Evolutionary conservation across 2,329 filamentous ascomycete genomes (phyloP).

Genomic region (Fusarium sp.): DNA sequence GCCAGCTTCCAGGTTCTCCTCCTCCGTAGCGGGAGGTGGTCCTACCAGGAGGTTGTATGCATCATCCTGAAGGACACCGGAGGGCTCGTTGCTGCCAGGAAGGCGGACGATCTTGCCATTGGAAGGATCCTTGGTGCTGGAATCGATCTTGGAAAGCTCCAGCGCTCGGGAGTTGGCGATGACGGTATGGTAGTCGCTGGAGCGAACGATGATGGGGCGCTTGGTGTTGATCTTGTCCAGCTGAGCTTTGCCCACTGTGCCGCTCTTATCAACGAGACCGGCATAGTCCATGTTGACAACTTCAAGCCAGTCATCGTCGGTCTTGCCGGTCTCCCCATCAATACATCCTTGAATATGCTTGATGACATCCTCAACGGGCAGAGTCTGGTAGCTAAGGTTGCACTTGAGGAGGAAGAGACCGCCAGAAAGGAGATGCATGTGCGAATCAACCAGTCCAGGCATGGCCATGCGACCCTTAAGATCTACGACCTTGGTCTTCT

Average conservation of each 20-base stretch:
- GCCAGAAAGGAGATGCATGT: slow-evolving; percentile 44
- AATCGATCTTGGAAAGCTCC: slow-evolving; percentile 38
- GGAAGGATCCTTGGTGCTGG: slow-evolving; percentile 32
- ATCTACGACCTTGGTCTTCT: slow-evolving; percentile 40
- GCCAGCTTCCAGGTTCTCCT: slow-evolving; percentile 37
- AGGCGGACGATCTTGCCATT: slow-evolving; percentile 42
- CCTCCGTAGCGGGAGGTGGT: slow-evolving; percentile 27
- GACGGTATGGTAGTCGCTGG: slow-evolving; percentile 42
- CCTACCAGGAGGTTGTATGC: slow-evolving; percentile 35
- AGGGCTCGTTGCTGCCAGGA: slow-evolving; percentile 42
- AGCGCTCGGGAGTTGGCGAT: slow-evolving; percentile 42
- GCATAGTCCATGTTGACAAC: slow-evolving; percentile 44
- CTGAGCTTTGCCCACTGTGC: slow-evolving; percentile 34
- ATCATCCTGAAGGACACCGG: slow-evolving; percentile 41
- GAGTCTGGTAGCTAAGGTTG: slow-evolving; percentile 44
- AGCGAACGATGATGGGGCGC: slow-evolving; percentile 39
- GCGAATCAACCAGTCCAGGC: slow-evolving; percentile 45
- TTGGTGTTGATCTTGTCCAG: slow-evolving; percentile 39
- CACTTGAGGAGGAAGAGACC: slow-evolving; percentile 43
- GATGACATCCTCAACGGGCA: slow-evolving; percentile 27
- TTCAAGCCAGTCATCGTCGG: slow-evolving; percentile 42
- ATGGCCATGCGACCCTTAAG: slow-evolving; percentile 47
- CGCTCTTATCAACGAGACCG: slow-evolving; percentile 35
- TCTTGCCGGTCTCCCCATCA: slow-evolving; percentile 38
- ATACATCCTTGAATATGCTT: slow-evolving; percentile 42